Evolutionary conservation across 441 rosid genomes (phyloP), one percentile per base, ranked within the genome.

Genomic region (Raphanus hybrid): DNA sequence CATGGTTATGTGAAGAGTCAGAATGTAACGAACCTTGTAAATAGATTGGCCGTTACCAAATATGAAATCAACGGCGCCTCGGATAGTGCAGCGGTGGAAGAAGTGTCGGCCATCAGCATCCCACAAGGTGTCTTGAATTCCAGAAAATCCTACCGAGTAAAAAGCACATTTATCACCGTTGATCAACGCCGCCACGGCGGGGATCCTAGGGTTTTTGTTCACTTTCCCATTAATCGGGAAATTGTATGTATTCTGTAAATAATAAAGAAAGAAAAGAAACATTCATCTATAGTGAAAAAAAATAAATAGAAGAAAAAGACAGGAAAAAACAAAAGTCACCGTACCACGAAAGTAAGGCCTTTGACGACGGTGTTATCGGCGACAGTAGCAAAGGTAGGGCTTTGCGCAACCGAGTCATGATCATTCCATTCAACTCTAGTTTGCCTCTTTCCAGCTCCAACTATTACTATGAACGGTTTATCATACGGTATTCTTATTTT

Each of bases 51-150:
- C 98, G 16, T 64, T 66, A 2, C 97, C 98, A 67, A 91, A 92
- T 57, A 94, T 92, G 70, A 92, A 94, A 83, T 94, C 98, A 1
- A 92, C 94, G 4, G 93, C 87, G 1, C 98, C 97, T 76, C 87
- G 89, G 8, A 94, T 89, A 60, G 84, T 80, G 80, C 97, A 92
- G 2, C 65, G 69, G 58, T 78, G 70, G 84, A 85, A 92, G 80
- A 89, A 94, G 71, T 94, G 97, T 8, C 93, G 84, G 7, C 98
- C 98, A 7, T 65, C 64, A 1, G 65, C 71, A 71, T 92, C 97
- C 94, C 95, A 92, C 80, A 94, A 27, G 0, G 97, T 94, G 78
- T 94, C 96, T 76, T 94, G 97, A 66, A 88, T 18, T 16, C 98
- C 87, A 3, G 65, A 83, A 76, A 94, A 94, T 1, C 91, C 82